phyloP scores from a whole-genome alignment of 2,329 filamentous ascomycete species.

The Trichoderma sp. region DNA sequence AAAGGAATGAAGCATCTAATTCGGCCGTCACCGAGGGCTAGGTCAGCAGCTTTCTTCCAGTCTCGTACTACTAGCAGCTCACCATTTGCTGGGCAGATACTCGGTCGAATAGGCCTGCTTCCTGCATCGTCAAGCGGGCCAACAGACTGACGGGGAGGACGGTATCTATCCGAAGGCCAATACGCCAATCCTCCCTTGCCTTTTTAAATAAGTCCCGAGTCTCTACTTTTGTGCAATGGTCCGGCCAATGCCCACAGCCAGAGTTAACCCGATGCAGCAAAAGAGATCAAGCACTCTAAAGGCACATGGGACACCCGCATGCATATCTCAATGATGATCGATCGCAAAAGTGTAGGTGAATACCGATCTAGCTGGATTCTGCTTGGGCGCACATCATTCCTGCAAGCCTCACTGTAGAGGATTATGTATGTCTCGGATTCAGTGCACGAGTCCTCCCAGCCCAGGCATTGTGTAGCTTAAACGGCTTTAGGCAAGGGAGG shows the following conservation, averaged over 20 bases:
- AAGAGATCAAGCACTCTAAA: constrained; percentile 15
- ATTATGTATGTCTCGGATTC: constrained; percentile 6
- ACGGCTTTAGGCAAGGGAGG: background rate
- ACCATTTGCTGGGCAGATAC: constrained; percentile 5
- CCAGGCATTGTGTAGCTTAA: background rate
- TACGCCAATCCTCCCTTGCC: constrained; percentile 5
- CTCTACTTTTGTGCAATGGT: constrained; percentile 5
- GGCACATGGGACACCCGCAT: constrained; percentile 17
- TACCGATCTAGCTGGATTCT: constrained; percentile 11
- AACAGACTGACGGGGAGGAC: constrained; percentile 5
- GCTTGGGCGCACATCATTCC: constrained; percentile 11
- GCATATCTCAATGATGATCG: constrained; percentile 19
- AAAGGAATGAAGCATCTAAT: background rate
- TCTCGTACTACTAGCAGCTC: background rate
- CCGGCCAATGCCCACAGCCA: constrained; percentile 3
- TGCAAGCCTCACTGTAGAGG: constrained; percentile 4
- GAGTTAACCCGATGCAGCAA: constrained; percentile 12
- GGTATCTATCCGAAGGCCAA: constrained; percentile 7
- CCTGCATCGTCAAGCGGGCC: background rate
- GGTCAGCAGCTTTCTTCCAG: background rate
- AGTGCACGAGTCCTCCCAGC: background rate
- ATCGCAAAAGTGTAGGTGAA: constrained; percentile 13
- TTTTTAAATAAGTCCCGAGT: background rate
- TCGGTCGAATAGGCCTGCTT: constrained; percentile 13
- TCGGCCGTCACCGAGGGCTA: background rate